Conservation (phyloP, 805 yeast genomes). For the Wickerhamiella qilinensis region DNA sequence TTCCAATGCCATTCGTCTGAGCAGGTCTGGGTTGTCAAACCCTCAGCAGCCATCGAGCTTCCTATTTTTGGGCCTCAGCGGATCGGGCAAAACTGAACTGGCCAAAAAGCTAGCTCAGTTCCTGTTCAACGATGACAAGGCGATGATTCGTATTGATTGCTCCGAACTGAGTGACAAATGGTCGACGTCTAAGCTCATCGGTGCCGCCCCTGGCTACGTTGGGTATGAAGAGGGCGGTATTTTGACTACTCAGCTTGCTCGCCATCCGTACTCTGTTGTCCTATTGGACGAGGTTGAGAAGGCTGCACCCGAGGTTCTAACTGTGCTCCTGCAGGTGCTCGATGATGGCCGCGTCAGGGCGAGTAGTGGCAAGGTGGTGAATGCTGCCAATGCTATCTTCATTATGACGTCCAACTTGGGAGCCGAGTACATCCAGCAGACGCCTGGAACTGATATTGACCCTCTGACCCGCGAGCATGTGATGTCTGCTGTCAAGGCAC, state of each 20-base stretch:
- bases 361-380: constrained; percentile 83
- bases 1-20: constrained; percentile 81
- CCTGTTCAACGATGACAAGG: constrained; percentile 87
- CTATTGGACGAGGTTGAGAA: constrained; percentile 96
- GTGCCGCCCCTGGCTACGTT: constrained; percentile 95
- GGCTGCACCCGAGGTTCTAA: constrained; percentile 95
- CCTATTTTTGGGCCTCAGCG: constrained; percentile 85
- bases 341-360: constrained; percentile 96
- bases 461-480: constrained; percentile 59
- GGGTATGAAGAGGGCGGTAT: constrained; percentile 98
- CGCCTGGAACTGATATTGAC: constrained; percentile 40
- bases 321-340: constrained; percentile 75
- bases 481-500: constrained; percentile 67
- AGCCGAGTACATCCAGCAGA: constrained; percentile 70
- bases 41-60: constrained; percentile 96
- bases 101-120: constrained; percentile 96
- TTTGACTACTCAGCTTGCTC: constrained; percentile 75
- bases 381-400: constrained; percentile 80
- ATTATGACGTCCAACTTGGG: constrained; percentile 97
- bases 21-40: constrained; percentile 87
- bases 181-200: constrained; percentile 85
- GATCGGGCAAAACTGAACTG: constrained; percentile 96
- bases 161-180: constrained; percentile 92
- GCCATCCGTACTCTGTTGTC: constrained; percentile 92
- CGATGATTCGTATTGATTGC: constrained; percentile 95